Base-by-base conservation (phyloP, 1,284 basidiomycete genomes). In the Acaromyces ingoldii region DNA sequence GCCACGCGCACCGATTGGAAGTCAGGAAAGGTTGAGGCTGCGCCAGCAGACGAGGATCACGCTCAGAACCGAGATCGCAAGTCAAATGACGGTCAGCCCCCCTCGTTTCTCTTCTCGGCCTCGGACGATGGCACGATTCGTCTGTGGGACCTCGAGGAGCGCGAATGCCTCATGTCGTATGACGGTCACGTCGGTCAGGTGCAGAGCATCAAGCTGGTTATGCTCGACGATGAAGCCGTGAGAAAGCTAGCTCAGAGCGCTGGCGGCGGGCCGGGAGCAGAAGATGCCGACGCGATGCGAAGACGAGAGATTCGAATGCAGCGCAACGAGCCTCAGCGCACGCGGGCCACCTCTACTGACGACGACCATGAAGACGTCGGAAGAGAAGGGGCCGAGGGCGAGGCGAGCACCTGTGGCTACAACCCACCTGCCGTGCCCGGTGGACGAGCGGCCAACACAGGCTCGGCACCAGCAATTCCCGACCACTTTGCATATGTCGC, bases 91-190 rank as follows among this genome's bases (percentile, higher is more conserved):
- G 63, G 53, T 3, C 56, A 55, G 11, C 62, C 60, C 0, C 57
- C 58, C 24, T 67, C 61, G n/a, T 75, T 75, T 54, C 44, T 99
- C 30, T 96, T 98, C 79, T 96, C 91, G 6, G 91, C 89, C 1
- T 92, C 90, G 5, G 93, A 98, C 74, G 95, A 98, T 72, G 86
- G 88, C 26, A 85, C 87, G 3, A 91, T 98, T 76, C 86, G 87
- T 53, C 82, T 99, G 2, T 99, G 93, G 93, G 91, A 98, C 77
- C 81, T 98, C 41, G 84, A 82, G 21, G 79, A 80, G 22, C 82
- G 89, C 42, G 83, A 85, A 17, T 97, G 91, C 71, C 81, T 96
- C 37, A 83, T 88, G 26, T 84, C 86, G 51, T 90, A 93, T 72
- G 82, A 81, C 11, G 95, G 92, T 0, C 93, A 99, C 76, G 86